Evolutionary conservation across 2,329 filamentous ascomycete species (phyloP).

Genomic region (Pyrenophora tritici-repentis): DNA sequence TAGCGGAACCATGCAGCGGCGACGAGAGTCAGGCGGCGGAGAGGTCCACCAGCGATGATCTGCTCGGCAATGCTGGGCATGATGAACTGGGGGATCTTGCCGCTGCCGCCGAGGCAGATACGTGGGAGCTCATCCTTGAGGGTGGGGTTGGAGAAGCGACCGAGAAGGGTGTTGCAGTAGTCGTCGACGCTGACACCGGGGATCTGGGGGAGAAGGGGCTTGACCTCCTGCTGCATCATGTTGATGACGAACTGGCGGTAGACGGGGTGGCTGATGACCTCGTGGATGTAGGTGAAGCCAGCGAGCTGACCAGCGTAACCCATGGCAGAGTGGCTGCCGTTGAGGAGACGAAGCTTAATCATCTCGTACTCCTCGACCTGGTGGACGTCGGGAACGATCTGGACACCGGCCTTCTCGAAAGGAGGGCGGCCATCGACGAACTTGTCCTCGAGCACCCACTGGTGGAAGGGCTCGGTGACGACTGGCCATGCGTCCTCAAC

Average conservation of each 20-base stretch:
- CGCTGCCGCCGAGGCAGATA: slow-evolving; percentile 37
- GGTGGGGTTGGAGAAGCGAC: slow-evolving; percentile 35
- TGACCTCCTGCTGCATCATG: slow-evolving; percentile 40
- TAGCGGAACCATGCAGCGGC: slow-evolving; percentile 39
- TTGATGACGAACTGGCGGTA: slow-evolving; percentile 34
- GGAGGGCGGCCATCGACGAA: slow-evolving; percentile 35
- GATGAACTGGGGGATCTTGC: slow-evolving; percentile 40
- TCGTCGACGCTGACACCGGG: slow-evolving; percentile 34
- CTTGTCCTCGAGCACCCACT: slow-evolving; percentile 40
- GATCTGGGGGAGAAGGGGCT: slow-evolving; percentile 35
- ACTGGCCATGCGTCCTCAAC: slow-evolving; percentile 36
- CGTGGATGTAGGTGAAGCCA: slow-evolving; percentile 36
- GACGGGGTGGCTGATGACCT: slow-evolving; percentile 31
- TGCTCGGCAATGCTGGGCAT: slow-evolving; percentile 38
- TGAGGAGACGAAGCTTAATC: slow-evolving; percentile 36
- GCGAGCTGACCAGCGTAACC: slow-evolving; percentile 33
- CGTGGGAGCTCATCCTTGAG: slow-evolving; percentile 38
- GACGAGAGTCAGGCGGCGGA: slow-evolving; percentile 31
- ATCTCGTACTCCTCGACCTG: slow-evolving; percentile 37
- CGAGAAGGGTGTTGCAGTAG: slow-evolving; percentile 33
- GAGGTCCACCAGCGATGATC: slow-evolving; percentile 29
- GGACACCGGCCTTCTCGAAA: slow-evolving; percentile 38
- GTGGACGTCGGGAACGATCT: slow-evolving; percentile 33
- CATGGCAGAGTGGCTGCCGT: slow-evolving; percentile 36
- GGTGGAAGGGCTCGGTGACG: slow-evolving; percentile 37